Base-by-base conservation (phyloP, 306 rosid species). In the Cicer yamashitae region DNA sequence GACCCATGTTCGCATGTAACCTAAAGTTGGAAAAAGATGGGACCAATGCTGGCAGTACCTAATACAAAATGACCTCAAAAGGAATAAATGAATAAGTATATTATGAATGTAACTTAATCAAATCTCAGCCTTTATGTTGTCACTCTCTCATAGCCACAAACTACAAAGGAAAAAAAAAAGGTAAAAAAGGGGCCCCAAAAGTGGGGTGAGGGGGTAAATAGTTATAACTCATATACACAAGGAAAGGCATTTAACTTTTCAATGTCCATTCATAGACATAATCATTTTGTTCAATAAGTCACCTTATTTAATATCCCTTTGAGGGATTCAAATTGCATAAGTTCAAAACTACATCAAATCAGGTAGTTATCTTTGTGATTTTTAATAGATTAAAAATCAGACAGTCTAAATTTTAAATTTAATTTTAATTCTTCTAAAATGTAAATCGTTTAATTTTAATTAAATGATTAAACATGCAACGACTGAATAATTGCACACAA, bases 1-100 rank as follows among this genome's bases (percentile, higher is more conserved):
- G 84, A 80, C 86, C 88, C 92, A 89, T 86, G 92, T 87, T 91
- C 82, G 65, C 74, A 80, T 89, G 92, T 86, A 84, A 67, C 94
- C 92, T 71, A 91, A 89, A 82, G 91, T 46, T 82, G 89, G 90
- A 62, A 85, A 87, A 81, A 70, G 17, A 80, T 84, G 96, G 91
- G 85, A 79, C 91, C 94, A 70, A 57, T 88, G 91, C 76, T 84
- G 85, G 80, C 38, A 59, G 73, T 56, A 71, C 86, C 85, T 71
- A 48, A 69, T 69, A 34, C 84, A 76, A 22, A 62, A 38, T 66
- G 73, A 81, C 51, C 74, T 75, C 82, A 74, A 65, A 78, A 66
- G 62, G 59, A 80, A 53, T 17, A 66, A 10, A 47, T 58, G 74
- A 30, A 59, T 63, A 86, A 61, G 22, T 61, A 68, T 73, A 73